phyloP scores from a whole-genome alignment of 2,329 filamentous ascomycete species.

The Arthrinium phaeospermum region DNA sequence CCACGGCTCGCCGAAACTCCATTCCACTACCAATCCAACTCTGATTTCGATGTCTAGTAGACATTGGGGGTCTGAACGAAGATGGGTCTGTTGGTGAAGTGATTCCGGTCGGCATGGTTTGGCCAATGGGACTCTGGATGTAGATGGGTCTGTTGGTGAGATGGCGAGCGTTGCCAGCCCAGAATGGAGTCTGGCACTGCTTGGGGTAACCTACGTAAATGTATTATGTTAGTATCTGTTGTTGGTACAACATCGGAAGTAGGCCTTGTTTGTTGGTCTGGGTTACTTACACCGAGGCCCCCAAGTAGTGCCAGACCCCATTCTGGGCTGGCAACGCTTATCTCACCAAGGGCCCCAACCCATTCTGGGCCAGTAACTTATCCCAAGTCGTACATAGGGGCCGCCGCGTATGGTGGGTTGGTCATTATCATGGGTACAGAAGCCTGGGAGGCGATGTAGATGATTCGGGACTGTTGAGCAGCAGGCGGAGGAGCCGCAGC shows the following conservation, averaged over 20 bases:
- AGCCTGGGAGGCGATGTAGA: not conserved
- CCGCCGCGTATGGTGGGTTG: not conserved
- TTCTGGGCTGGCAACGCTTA: conserved; percentile 6
- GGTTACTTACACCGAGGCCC: conserved; percentile 3
- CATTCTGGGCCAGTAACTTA: too few species aligned
- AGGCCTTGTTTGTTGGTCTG: not conserved
- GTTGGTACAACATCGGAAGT: not conserved
- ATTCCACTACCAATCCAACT: too few species aligned
- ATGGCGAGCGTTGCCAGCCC: not conserved
- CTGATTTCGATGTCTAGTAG: too few species aligned
- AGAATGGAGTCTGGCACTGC: not conserved
- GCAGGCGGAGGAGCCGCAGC: too few species aligned
- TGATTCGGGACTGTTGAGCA: too few species aligned
- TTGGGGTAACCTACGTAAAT: not conserved
- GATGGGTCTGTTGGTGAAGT: too few species aligned
- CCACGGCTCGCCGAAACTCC: too few species aligned
- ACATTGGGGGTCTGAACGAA: too few species aligned
- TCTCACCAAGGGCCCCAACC: not conserved
- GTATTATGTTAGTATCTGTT: too few species aligned
- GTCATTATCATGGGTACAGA: not conserved
- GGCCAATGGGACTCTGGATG: not conserved
- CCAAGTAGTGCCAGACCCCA: not conserved
- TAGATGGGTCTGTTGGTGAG: not conserved
- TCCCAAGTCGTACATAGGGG: too few species aligned
- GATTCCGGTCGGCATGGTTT: not conserved